Evolutionary conservation across 164 flowering plant genomes (phyloP).

Genomic region (Paratinospora sagittata): DNA sequence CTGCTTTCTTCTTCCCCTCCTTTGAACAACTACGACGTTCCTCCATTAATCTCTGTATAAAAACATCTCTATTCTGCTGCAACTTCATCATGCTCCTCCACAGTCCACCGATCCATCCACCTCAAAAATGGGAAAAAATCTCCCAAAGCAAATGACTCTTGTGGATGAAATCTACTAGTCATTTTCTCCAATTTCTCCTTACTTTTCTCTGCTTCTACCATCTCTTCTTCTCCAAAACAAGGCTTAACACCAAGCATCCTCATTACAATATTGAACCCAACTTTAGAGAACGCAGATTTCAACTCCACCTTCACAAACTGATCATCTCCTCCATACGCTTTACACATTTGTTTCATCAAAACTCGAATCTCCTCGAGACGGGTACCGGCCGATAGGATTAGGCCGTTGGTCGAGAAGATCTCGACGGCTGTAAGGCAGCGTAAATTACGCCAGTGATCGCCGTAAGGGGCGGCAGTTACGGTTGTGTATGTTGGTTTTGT

Average conservation of each 20-base stretch:
- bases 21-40: conserved; percentile 8
- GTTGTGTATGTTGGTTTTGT: too few species aligned
- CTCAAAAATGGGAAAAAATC: conserved; percentile 26
- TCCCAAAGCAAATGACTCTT: conserved; percentile 2
- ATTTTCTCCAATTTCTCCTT: conserved; percentile 9
- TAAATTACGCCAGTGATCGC: conserved; percentile 18
- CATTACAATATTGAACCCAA: conserved; percentile 28
- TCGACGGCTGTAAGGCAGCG: conserved; percentile 12
- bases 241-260: conserved; percentile 15
- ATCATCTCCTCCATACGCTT: neutral
- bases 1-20: conserved; percentile 10
- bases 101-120: conserved; percentile 19
- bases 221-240: conserved; percentile 22
- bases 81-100: conserved; percentile 16
- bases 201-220: conserved; percentile 13
- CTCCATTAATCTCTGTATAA: conserved; percentile 24
- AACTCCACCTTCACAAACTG: conserved; percentile 16
- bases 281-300: conserved; percentile 14
- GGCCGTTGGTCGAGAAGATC: conserved; percentile 11
- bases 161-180: conserved; percentile 4
- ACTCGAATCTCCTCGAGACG: conserved; percentile 19
- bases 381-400: neutral
- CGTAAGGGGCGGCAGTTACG: conserved; percentile 8
- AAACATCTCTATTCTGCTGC: conserved; percentile 16
- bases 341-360: conserved; percentile 1